phyloP scores from a whole-genome alignment of 805 yeast species.

The Suhomyces pyralidae region DNA sequence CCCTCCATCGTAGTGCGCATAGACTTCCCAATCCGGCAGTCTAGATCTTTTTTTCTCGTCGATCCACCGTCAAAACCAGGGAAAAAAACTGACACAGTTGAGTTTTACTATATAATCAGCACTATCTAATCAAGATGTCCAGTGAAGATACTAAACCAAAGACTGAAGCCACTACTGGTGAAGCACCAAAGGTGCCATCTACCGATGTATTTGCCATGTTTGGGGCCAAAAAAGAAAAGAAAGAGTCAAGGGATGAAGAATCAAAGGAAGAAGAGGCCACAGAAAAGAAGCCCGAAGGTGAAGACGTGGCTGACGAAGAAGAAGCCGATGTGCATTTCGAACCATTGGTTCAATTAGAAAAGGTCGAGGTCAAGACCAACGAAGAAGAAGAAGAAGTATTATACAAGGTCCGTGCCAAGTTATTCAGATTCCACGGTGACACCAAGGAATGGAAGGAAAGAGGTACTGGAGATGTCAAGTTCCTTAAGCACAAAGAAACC shows the following conservation, averaged over 20 bases:
- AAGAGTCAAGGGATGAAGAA: constrained; percentile 40
- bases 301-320: constrained; percentile 56
- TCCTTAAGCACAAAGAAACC: constrained; percentile 81
- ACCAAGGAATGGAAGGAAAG: constrained; percentile 97
- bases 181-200: constrained; percentile 62
- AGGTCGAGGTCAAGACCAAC: constrained; percentile 93
- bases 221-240: constrained; percentile 82
- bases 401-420: constrained; percentile 88
- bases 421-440: constrained; percentile 85
- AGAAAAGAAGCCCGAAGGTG: constrained; percentile 43
- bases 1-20: not conserved
- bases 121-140: constrained; percentile 19
- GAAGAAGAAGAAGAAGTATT: constrained; percentile 86
- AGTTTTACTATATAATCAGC: not conserved
- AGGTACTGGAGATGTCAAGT: constrained; percentile 98
- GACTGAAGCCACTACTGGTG: constrained; percentile 20
- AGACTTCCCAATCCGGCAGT: constrained; percentile 6
- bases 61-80: not conserved
- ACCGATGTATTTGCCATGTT: constrained; percentile 91
- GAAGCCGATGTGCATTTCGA: constrained; percentile 90
- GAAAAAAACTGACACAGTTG: not conserved
- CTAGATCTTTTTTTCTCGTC: constrained; percentile 1
- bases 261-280: constrained; percentile 32
- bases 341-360: constrained; percentile 91
- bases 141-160: constrained; percentile 29